phyloP scores from a whole-genome alignment of 1,284 basidiomycete genomes.

The Vanrija sp. region DNA sequence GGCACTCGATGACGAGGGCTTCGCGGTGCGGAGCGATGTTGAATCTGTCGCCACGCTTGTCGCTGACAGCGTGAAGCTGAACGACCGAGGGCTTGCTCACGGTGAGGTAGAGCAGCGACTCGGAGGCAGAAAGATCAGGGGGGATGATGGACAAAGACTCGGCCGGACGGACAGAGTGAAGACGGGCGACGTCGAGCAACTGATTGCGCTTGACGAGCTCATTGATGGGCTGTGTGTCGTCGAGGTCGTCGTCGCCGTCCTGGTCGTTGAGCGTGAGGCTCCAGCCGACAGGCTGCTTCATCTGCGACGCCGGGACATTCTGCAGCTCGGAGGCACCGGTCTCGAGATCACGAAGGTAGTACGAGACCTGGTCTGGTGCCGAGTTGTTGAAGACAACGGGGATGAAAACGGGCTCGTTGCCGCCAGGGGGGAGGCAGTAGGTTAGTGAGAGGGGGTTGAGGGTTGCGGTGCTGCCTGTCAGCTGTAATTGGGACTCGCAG shows the following conservation, averaged over 20 bases:
- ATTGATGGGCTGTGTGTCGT: slow-evolving; percentile 57
- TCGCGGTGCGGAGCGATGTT: slow-evolving; percentile 61
- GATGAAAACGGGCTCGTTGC: slow-evolving; percentile 37
- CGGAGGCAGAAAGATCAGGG: slow-evolving; percentile 60
- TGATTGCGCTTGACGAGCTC: slow-evolving; percentile 15
- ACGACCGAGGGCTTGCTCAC: slow-evolving; percentile 67
- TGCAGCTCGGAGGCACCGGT: slow-evolving; percentile 20
- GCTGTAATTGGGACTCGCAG: not conserved
- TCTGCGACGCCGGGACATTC: slow-evolving; percentile 22
- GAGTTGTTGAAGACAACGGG: slow-evolving; percentile 80
- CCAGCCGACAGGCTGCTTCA: slow-evolving; percentile 24
- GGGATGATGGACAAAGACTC: slow-evolving; percentile 41
- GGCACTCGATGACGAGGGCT: slow-evolving; percentile 76
- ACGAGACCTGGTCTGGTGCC: slow-evolving; percentile 66
- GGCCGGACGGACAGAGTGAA: slow-evolving; percentile 38
- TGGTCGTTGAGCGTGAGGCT: slow-evolving; percentile 29
- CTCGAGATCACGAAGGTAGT: slow-evolving; percentile 69
- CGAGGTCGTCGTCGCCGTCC: slow-evolving; percentile 55
- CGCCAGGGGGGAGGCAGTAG: slow-evolving; percentile 44
- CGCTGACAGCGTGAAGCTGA: slow-evolving; percentile 66
- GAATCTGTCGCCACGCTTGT: slow-evolving; percentile 63
- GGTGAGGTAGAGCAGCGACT: slow-evolving; percentile 68
- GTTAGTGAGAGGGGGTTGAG: slow-evolving; percentile 47
- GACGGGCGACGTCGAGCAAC: slow-evolving; percentile 49
- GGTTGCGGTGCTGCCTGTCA: slow-evolving; percentile 36